These are phyloP conservation scores for Globisporangium mamillatum DNA, from an alignment of 352 stramenopile genomes.

Conservation along the genomic window DNA sequence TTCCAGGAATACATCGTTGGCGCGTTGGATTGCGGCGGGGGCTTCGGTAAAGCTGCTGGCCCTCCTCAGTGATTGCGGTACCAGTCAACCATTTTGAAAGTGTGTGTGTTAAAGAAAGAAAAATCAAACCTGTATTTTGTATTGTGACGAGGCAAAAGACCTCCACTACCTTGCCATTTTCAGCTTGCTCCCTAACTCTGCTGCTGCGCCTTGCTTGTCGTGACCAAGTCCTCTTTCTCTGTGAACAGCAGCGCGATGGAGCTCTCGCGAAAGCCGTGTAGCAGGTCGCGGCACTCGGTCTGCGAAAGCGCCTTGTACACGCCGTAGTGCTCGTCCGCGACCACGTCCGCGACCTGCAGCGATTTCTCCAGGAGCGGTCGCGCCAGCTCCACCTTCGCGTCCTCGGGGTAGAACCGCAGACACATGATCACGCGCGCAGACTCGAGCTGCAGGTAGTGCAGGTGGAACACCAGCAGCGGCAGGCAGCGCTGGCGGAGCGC, in stretches of 20 bases:
- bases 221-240: not conserved
- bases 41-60: slow-evolving; percentile 31
- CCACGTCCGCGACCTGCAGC: slow-evolving; percentile 70
- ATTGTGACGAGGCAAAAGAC: not conserved
- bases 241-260: slow-evolving; percentile 53
- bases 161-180: not conserved
- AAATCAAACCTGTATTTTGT: not conserved
- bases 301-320: slow-evolving; percentile 58
- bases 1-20: slow-evolving; percentile 46
- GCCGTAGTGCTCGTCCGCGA: slow-evolving; percentile 74
- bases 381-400: slow-evolving; percentile 54
- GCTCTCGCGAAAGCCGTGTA: slow-evolving; percentile 68
- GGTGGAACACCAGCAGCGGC: slow-evolving; percentile 62
- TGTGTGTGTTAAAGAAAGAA: not conserved
- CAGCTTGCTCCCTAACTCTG: not conserved
- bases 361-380: slow-evolving; percentile 67
- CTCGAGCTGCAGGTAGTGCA: slow-evolving; percentile 79
- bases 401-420: slow-evolving; percentile 61
- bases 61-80: slow-evolving; percentile 12
- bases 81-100: not conserved
- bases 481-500: slow-evolving; percentile 54
- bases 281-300: slow-evolving; percentile 63
- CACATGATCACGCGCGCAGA: slow-evolving; percentile 68
- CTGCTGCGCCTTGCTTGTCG: not conserved
- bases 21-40: slow-evolving; percentile 46